Evolutionary conservation across 2,329 filamentous ascomycete genomes (phyloP), one percentile per base, ranked within the genome.

Genomic region (Penicillium sp.): DNA sequence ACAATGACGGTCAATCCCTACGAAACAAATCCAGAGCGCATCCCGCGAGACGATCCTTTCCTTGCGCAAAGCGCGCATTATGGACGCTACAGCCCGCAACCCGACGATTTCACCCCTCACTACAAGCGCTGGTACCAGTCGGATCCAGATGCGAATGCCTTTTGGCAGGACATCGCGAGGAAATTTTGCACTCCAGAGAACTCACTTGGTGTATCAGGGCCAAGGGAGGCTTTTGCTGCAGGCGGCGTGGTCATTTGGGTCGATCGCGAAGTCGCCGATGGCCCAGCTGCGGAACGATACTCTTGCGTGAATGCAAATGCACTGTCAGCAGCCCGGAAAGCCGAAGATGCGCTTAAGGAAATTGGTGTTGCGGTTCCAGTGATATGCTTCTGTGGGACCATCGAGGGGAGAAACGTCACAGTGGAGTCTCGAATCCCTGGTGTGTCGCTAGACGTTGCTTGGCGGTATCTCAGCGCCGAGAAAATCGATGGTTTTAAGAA

Each of bases 351-450:
- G 1, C 62, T 73, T 10, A 63, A 57, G 40, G 62, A 65, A 25
- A 47, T 72, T 18, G 62, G 60, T 1, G 60, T 71, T 33, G 53
- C 63, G 5, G 60, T 72, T 8, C 71, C 71, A 1, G 53, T 66
- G 38, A 63, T 69, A 52, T 63, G 67, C 44, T 71, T 71, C n/a
- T 69, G 61, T 45, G 66, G 68, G 12, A 66, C 58, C 28, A 59
- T 73, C 39, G 64, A 68, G 24, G 68, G 63, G 37, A 70, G 66
- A 44, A 72, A 73, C 49, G 61, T 72, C 35, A 67, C 70, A 6
- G 63, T 71, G 37, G 69, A 72, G 55, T 69, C 69, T 12, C 61
- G 70, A 38, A 67, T 73, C 20, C 67, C 70, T 3, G 71, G 71
- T 4, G 66, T 72, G 42, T 66, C 70, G 12, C 55, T 73, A 27